phyloP scores from a whole-genome alignment of 1,284 basidiomycete genomes.

The Abortiporus biennis region DNA sequence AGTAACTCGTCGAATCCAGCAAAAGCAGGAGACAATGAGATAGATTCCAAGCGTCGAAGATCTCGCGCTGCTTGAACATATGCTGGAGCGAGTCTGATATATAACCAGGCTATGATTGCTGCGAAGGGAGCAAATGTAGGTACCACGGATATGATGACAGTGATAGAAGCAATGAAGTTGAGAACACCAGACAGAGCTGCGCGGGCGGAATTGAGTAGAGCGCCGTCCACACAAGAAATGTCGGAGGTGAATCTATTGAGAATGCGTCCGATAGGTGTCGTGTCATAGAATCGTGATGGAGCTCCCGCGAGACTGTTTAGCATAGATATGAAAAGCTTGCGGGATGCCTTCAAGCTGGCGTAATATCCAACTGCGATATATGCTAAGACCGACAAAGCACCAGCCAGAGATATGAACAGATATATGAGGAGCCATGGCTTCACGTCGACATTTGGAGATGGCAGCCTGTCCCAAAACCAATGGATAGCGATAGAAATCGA shows the following conservation, averaged over 20 bases:
- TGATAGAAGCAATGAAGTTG: conserved; percentile 60
- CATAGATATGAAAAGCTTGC: conserved; percentile 48
- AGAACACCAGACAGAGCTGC: conserved; percentile 50
- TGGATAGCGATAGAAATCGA: conserved; percentile 20
- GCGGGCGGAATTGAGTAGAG: conserved; percentile 52
- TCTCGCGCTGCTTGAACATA: conserved; percentile 70
- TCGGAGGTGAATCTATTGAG: conserved; percentile 80
- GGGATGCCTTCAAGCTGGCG: conserved; percentile 58
- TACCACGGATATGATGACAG: conserved; percentile 58
- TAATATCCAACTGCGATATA: conserved; percentile 64
- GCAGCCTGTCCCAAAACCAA: conserved; percentile 39
- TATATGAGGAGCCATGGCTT: conserved; percentile 63
- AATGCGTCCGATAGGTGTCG: conserved; percentile 67
- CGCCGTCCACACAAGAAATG: conserved; percentile 65
- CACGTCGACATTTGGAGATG: conserved; percentile 51
- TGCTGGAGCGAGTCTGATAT: conserved; percentile 63
- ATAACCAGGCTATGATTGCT: conserved; percentile 63
- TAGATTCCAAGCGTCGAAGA: conserved; percentile 65
- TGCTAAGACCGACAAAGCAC: conserved; percentile 45
- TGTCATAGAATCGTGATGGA: conserved; percentile 63
- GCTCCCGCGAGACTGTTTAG: conserved; percentile 51
- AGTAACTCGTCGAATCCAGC: conserved; percentile 78
- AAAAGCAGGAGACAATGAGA: conserved; percentile 64
- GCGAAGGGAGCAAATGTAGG: conserved; percentile 70
- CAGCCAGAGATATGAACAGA: conserved; percentile 51